These are phyloP conservation scores for Rhinocladiella similis DNA, from an alignment of 2,329 filamentous ascomycete species.

Conservation along the genomic window DNA sequence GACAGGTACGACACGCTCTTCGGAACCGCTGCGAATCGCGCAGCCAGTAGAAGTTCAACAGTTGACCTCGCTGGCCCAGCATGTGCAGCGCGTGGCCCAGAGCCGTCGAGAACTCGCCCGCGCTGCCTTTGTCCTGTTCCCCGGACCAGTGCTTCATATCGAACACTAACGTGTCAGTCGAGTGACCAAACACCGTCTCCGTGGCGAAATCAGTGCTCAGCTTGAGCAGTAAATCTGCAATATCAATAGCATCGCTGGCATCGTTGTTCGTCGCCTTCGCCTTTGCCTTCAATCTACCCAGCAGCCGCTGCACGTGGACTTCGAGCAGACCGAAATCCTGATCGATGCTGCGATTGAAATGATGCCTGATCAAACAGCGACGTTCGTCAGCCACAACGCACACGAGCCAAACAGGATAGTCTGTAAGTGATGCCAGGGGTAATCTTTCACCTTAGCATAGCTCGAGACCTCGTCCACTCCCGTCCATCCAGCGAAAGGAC, in stretches of 20 bases:
- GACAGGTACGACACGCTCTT: slow-evolving; percentile 7
- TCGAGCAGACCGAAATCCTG: slow-evolving; percentile 11
- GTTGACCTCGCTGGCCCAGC: slow-evolving; percentile 33
- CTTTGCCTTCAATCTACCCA: slow-evolving; percentile 44
- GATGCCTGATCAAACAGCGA: slow-evolving; percentile 2
- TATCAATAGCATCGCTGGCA: slow-evolving; percentile 56
- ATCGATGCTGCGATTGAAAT: slow-evolving; percentile 11
- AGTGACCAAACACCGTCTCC: slow-evolving; percentile 65
- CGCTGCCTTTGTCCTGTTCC: slow-evolving; percentile 3
- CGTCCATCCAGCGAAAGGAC: slow-evolving; percentile 9
- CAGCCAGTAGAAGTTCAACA: slow-evolving; percentile 39
- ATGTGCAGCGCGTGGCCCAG: slow-evolving; percentile 31
- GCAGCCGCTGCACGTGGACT: slow-evolving; percentile 50
- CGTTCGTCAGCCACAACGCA: background rate
- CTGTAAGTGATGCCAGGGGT: background rate
- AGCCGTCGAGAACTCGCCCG: slow-evolving; percentile 11
- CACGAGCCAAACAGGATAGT: background rate
- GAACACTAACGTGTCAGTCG: slow-evolving; percentile 47
- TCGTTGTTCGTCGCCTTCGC: too few species aligned
- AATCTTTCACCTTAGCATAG: slow-evolving; percentile 11
- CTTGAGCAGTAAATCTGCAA: slow-evolving; percentile 63
- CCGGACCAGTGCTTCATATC: slow-evolving; percentile 4
- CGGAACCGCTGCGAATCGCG: slow-evolving; percentile 41
- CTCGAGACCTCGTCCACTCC: slow-evolving; percentile 8
- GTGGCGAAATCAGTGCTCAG: slow-evolving; percentile 67